Evolutionary conservation across 2,329 filamentous ascomycete species (phyloP), one percentile per base, ranked within the genome.

Genomic region (Xylaria sp.): DNA sequence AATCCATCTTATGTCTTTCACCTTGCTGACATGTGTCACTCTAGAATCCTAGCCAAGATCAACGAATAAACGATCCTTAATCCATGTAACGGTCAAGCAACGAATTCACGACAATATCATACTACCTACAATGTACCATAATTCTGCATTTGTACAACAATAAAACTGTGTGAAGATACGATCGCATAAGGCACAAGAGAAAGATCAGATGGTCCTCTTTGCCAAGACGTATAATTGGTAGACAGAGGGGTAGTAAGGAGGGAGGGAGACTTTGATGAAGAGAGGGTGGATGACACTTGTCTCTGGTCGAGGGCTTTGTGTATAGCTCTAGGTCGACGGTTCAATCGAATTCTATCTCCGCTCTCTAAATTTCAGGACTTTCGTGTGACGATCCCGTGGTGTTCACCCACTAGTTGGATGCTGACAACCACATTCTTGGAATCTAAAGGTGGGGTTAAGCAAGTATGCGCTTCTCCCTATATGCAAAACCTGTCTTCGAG

Each of bases 31-130:
- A 42, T 47, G 36, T 17, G 2, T 64, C 39, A 25, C 44, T 29
- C 76, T 6, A 97, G 95, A 81, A 93, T 99, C 75, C 89, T 99
- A 69, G 96, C 96, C 81, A 99, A 98, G 91, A 97, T 99, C 88
- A 97, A 93, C 84, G 95, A 98, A 87, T 97, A 92, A 85, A 86
- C 77, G 65, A 73, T 60, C 69, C 66, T 69, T 27, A 69, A 71
- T 68, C 73, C 70, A 61, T 56, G 44, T 47, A 61, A 73, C 56
- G 17, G 60, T 58, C 42, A 66, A 73, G 73, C 69, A 67, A 68
- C 63, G 72, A 73, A 73, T 75, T 74, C 74, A 68, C 64, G 72
- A 73, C 72, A 75, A 71, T 73, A 74, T 71, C 59, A 62, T 57
- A 36, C 36, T 36, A 29, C 27, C 20, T 38, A 36, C 57, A 66